Evolutionary conservation across 2,329 filamentous ascomycete species (phyloP).

Genomic region (Stemphylium lycopersici): DNA sequence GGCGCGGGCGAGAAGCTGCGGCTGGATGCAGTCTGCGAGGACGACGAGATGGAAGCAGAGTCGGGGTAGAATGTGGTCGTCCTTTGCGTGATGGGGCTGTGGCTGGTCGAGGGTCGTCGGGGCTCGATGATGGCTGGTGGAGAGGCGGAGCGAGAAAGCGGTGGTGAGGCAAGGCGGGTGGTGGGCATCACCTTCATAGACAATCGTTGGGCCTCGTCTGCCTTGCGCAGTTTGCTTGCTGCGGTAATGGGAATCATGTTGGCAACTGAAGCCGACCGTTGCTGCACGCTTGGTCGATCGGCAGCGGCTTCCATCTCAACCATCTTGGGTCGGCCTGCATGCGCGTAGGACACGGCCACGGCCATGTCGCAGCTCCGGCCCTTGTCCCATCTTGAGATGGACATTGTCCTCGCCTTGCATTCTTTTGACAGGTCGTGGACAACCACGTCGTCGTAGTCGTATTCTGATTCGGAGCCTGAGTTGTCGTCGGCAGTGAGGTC

Average conservation of each 20-base stretch:
- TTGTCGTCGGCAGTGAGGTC: slow-evolving; percentile 46
- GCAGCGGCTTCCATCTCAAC: slow-evolving; percentile 40
- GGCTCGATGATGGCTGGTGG: slow-evolving; percentile 29
- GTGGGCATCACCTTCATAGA: slow-evolving; percentile 33
- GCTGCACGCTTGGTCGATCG: slow-evolving; percentile 26
- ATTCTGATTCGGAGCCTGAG: slow-evolving; percentile 30
- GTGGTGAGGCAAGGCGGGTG: slow-evolving; percentile 9
- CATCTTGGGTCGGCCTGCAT: slow-evolving; percentile 47
- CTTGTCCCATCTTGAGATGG: slow-evolving; percentile 40
- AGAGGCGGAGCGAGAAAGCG: slow-evolving; percentile 31
- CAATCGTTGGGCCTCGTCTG: slow-evolving; percentile 33
- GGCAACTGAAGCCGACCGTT: slow-evolving; percentile 44
- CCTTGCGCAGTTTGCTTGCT: slow-evolving; percentile 37
- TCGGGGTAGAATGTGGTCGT: slow-evolving; percentile 23
- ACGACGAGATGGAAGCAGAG: slow-evolving; percentile 31
- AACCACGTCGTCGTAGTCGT: slow-evolving; percentile 41
- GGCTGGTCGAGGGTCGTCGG: slow-evolving; percentile 38
- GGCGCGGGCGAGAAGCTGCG: slow-evolving; percentile 35
- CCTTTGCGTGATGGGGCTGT: slow-evolving; percentile 32
- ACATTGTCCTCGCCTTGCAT: slow-evolving; percentile 41
- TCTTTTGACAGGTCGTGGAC: slow-evolving; percentile 38
- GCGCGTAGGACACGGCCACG: slow-evolving; percentile 46
- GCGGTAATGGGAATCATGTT: slow-evolving; percentile 36
- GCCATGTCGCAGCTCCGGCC: slow-evolving; percentile 47
- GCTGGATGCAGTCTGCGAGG: slow-evolving; percentile 31